phyloP scores from a whole-genome alignment of 202 grass and related monocot genomes.

The Eragrostis tef region DNA sequence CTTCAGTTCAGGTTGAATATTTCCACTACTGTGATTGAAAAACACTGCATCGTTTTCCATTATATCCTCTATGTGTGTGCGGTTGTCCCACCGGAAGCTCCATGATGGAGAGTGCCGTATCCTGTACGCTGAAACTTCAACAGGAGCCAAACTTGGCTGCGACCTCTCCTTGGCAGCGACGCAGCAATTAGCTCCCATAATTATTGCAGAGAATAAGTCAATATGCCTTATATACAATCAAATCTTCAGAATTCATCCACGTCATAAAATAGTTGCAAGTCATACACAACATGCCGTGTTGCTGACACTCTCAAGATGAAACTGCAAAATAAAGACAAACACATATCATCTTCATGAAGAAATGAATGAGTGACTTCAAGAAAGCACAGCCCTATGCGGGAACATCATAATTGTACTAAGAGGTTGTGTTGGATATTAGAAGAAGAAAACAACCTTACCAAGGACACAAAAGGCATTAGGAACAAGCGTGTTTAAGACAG shows the following conservation, averaged over 20 bases:
- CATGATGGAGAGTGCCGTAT: conserved; percentile 71
- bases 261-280: conserved; percentile 15
- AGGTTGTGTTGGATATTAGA: not conserved
- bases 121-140: conserved; percentile 60
- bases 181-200: conserved; percentile 77
- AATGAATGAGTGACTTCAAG: not conserved
- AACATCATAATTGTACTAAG: conserved; percentile 28
- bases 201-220: conserved; percentile 26
- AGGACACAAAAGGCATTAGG: conserved; percentile 24
- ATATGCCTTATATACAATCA: conserved; percentile 28
- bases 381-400: not conserved
- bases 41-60: conserved; percentile 59
- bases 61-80: conserved; percentile 83
- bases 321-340: conserved; percentile 33
- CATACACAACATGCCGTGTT: not conserved
- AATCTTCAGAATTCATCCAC: conserved; percentile 37
- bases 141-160: conserved; percentile 39
- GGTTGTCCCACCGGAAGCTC: conserved; percentile 78
- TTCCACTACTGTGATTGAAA: conserved; percentile 56
- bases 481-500: conserved; percentile 37
- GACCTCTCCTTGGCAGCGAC: conserved; percentile 63
- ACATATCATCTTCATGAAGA: conserved; percentile 24
- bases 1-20: conserved; percentile 62
- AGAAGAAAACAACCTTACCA: conserved; percentile 19
- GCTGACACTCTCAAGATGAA: conserved; percentile 13